Conservation (phyloP, 805 yeast genomes). For the Candida peoriensis region DNA sequence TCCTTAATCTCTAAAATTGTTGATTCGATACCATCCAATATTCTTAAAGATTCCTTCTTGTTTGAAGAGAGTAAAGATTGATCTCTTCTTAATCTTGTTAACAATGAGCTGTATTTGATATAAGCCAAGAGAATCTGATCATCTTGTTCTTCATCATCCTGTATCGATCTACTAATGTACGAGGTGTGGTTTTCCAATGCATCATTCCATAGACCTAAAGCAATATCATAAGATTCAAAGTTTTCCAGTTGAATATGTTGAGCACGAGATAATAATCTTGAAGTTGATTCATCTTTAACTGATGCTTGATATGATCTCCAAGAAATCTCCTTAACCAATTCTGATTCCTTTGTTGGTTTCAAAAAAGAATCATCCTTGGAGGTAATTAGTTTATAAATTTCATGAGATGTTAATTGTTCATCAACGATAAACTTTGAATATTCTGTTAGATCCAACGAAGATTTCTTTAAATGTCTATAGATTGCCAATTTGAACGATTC, state of each 20-base stretch:
- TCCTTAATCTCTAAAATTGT: conserved; percentile 61
- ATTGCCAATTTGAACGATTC: conserved; percentile 57
- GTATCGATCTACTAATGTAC: conserved; percentile 47
- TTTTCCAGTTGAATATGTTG: conserved; percentile 28
- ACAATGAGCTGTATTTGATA: conserved; percentile 60
- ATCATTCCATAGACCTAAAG: conserved; percentile 64
- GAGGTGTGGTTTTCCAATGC: conserved; percentile 55
- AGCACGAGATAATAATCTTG: conserved; percentile 48
- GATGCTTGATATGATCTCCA: conserved; percentile 62
- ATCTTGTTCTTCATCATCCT: conserved; percentile 54
- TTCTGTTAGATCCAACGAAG: conserved; percentile 44
- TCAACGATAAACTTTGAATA: conserved; percentile 40
- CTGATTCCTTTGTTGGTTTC: conserved; percentile 19
- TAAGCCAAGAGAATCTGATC: conserved; percentile 72
- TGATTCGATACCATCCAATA: conserved; percentile 37
- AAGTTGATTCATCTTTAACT: conserved; percentile 67
- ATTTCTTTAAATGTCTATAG: conserved; percentile 32
- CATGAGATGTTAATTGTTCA: conserved; percentile 23
- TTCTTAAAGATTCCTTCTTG: conserved; percentile 31
- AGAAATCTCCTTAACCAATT: conserved; percentile 40
- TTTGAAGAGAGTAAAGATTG: conserved; percentile 19
- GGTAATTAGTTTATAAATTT: conserved; percentile 36
- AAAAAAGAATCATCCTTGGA: conserved; percentile 24
- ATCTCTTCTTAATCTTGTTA: conserved; percentile 73
- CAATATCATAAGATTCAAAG: conserved; percentile 46